These are phyloP conservation scores for Talaromyces sp. DNA, from an alignment of 2,329 filamentous ascomycete genomes.

Conservation along the genomic window DNA sequence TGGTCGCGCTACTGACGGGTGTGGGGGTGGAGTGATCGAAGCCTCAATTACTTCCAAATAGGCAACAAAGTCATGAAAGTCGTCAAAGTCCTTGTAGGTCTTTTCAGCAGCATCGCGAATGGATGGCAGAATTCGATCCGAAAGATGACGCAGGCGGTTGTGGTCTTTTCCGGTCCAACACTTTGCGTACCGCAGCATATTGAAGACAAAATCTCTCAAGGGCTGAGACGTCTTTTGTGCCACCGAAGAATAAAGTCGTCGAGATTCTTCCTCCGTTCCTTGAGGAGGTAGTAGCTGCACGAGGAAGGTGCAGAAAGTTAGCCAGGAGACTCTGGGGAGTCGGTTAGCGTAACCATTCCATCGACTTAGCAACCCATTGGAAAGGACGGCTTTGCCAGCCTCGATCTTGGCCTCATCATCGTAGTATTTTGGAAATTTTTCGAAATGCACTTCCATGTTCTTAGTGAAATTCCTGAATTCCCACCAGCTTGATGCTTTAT, in stretches of 20 bases:
- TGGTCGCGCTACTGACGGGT: too few relatives aligned
- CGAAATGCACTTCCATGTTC: constrained; percentile 9
- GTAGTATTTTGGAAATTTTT: neutral
- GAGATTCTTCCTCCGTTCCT: neutral
- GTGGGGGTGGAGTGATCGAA: neutral
- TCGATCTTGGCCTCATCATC: constrained; percentile 3
- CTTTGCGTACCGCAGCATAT: constrained; percentile 9
- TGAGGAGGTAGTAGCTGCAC: constrained; percentile 8
- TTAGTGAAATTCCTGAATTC: constrained; percentile 8
- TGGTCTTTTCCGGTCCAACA: constrained; percentile 10
- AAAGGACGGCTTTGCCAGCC: neutral
- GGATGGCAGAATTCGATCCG: constrained; percentile 6
- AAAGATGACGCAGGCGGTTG: constrained; percentile 15
- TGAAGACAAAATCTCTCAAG: constrained; percentile 12
- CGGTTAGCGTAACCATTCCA: neutral
- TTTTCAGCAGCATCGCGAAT: constrained; percentile 4
- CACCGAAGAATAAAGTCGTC: constrained; percentile 3
- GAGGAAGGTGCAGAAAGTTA: constrained; percentile 16
- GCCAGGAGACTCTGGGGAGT: neutral
- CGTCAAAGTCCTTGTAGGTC: constrained; percentile 9
- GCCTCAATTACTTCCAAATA: constrained; percentile 9
- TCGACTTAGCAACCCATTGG: neutral
- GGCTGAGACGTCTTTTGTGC: constrained; percentile 7
- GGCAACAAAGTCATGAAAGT: constrained; percentile 11
- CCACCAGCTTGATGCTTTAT: neutral